These are phyloP conservation scores for Tuber indicum DNA, from an alignment of 495 filamentous ascomycete genomes.

Conservation along the genomic window DNA sequence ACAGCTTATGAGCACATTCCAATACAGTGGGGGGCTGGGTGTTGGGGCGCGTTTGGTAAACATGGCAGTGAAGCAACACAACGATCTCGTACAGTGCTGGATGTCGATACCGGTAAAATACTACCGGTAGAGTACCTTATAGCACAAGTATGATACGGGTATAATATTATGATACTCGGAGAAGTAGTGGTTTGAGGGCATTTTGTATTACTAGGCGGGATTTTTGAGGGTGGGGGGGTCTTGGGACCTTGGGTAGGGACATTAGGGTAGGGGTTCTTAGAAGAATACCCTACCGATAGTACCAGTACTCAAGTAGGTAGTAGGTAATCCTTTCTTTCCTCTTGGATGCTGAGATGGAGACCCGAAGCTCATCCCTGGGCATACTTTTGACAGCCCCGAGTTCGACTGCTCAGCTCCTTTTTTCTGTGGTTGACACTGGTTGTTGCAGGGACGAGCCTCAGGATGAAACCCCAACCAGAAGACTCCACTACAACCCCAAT, in stretches of 20 bases:
- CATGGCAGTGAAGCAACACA: background rate
- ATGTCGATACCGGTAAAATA: too few relatives aligned
- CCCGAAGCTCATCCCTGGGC: background rate
- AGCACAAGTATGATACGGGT: background rate
- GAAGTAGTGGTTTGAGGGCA: background rate
- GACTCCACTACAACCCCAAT: slow-evolving; percentile 6
- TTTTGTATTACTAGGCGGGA: background rate
- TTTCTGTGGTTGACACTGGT: background rate
- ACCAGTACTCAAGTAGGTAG: too few relatives aligned
- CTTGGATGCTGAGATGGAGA: background rate
- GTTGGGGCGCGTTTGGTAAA: background rate
- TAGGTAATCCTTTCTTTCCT: background rate
- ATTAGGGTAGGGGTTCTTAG: slow-evolving; percentile 6
- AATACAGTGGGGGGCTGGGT: background rate
- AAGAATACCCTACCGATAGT: slow-evolving; percentile 4
- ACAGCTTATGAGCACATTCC: background rate
- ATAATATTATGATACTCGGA: background rate
- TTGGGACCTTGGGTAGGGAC: background rate
- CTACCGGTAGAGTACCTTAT: background rate
- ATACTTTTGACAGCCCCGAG: background rate
- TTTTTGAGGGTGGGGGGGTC: background rate
- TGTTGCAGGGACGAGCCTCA: slow-evolving; percentile 30
- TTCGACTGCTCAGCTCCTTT: background rate
- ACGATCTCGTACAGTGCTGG: too few relatives aligned
- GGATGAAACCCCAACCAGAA: slow-evolving; percentile 35